Percentiles rank a stretch among this genome's conserved stretches.
These are phyloP conservation scores for Paecilomyces niveus DNA, from an alignment of 2,329 filamentous ascomycete species.

Conservation along the genomic window DNA sequence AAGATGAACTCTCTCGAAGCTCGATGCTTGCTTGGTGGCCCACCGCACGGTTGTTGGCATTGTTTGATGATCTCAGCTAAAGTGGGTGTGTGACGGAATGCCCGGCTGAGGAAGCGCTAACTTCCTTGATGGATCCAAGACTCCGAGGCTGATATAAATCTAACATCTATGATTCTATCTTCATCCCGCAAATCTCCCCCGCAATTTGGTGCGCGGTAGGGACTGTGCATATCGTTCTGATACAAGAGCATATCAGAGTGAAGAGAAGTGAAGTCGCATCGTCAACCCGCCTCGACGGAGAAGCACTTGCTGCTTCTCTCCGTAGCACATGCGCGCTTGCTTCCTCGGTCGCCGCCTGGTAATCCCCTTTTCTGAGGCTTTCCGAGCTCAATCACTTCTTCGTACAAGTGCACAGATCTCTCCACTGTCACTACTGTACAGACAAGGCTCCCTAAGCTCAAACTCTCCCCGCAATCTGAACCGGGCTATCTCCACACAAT, in stretches of 20 bases:
- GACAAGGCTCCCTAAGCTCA: constrained; percentile 14
- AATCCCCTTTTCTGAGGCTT: constrained; percentile 22
- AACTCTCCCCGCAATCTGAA: constrained; percentile 12
- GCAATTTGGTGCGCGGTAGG: neutral
- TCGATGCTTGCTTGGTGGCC: neutral
- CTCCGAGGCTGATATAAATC: no score
- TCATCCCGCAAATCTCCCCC: neutral
- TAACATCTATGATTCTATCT: neutral
- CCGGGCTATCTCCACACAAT: constrained; percentile 20
- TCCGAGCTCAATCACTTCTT: constrained; percentile 11
- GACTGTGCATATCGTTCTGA: neutral
- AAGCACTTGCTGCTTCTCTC: constrained; percentile 1
- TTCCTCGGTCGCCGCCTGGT: constrained; percentile 23
- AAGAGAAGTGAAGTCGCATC: neutral
- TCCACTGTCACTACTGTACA: constrained; percentile 7
- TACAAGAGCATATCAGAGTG: neutral
- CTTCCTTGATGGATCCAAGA: neutral
- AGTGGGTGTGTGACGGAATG: neutral
- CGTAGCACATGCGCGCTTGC: constrained; percentile 30
- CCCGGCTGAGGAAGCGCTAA: neutral
- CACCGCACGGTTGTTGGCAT: neutral
- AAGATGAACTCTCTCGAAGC: neutral
- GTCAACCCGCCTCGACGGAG: neutral
- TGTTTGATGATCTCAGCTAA: neutral
- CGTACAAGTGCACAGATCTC: constrained; percentile 16